Evolutionary conservation across 192 early-diverging fungal species (phyloP), one percentile per base, ranked within the genome.

Genomic region (Coemansia umbellata): DNA sequence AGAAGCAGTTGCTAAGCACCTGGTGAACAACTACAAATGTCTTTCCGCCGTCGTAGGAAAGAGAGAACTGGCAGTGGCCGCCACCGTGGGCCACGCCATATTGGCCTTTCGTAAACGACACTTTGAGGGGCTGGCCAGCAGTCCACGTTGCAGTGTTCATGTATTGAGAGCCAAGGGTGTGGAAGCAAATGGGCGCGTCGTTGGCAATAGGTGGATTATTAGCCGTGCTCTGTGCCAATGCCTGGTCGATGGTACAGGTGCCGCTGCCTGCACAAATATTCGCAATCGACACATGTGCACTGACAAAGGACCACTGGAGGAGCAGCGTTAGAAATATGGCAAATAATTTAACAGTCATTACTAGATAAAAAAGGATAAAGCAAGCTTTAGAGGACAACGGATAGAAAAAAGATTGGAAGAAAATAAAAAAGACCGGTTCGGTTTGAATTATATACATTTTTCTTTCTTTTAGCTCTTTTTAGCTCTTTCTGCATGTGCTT

Each of bases 1-100:
- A 45, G 45, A 84, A 57, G 49, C 77, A 82, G 47, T 78, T 33
- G 21, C 68, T 35, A 18, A 81, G 55, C 24, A 73, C 72, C 40
- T 74, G 48, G 42, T 78, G 69, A 2, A 84, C 37, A 1, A 81
- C 80, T 8, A 75, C 80, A 51, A 70, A 79, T 1, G 66, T 74
- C 50, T 79, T 57, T 31, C 67, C 78, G 13, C 66, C 76, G 42
- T 84, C 82, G 37, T 69, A 78, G 19, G 79, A 81, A 18, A 84
- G 47, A 3, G 80, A 68, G 58, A 84, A 82, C 58, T 82, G 70
- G 48, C 79, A 79, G 61, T 84, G 82, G 8, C 82, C 82, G 13
- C 80, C 80, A n/a, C 64, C 77, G 50, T 81, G 80, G 8, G 50
- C 59, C 0, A 57, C 69, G n/a, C 65, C 76, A 27, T 73, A 66